Base-by-base conservation (phyloP, 2,329 filamentous ascomycete species). In the Lecanicillium sp. region DNA sequence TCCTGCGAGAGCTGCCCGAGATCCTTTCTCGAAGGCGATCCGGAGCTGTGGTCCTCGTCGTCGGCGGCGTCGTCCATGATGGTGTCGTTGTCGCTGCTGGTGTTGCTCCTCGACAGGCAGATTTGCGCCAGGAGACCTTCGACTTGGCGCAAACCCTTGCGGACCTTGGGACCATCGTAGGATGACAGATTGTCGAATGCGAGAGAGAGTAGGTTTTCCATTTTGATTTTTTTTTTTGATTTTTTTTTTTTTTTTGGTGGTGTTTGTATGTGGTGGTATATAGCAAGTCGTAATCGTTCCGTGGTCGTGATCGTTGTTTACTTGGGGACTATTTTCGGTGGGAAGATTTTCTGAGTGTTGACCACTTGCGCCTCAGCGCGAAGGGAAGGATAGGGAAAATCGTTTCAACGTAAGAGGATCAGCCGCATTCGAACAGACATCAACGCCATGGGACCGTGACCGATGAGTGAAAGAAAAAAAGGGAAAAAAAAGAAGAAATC, bases 121-220 rank as follows among this genome's bases (percentile, higher is more conserved):
- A 97, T 94, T 68, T 95, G 90, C 19, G 91, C 91, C 43, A 97
- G 79, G 38, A 97, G 78, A 26, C 90, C 90, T 70, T 97, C 91
- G 54, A 97, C 89, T 70, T 96, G 91, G 56, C 89, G 86, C 56
- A 97, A 72, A 44, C 91, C 93, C 71, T 96, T 97, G 58, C 89
- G 85, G 62, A 97, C 87, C 71, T 95, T 95, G 64, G 78, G 76
- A 50, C 84, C 83, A 60, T 96, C 90, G 66, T 90, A 90, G 41
- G 90, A 96, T 52, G 90, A 94, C 55, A 96, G 84, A 69, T 95
- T 95, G 73, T 96, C 90, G 69, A 97, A 97, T 52, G 91, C 90
- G 64, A 95, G 83, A 37, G 89, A 94, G 48, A 97, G 77, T 23
- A 97, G 79, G 44, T 87, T 83, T 72, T 97, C 93, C 93, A 97